A percentile compares a stretch with the other conserved stretches of the same genome.
Evolutionary conservation across 345 rosid species (phyloP).

Genomic region (Eucalyptus curtisii): DNA sequence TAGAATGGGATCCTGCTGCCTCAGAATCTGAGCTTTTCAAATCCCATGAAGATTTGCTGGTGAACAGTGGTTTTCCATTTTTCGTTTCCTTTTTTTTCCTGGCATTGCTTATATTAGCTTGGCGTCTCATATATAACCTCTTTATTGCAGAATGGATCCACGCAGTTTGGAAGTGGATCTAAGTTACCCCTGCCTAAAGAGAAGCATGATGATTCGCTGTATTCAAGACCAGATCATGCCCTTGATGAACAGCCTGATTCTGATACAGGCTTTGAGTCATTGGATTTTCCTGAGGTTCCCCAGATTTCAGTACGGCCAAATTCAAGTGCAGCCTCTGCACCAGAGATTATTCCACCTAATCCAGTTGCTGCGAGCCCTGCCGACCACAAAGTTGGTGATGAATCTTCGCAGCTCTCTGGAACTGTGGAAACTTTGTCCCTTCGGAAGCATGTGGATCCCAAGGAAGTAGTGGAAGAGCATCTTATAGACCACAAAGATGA

Average conservation of each 20-base stretch:
- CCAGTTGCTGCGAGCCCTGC: conserved; percentile 2
- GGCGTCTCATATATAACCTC: background rate
- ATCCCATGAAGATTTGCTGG: conserved; percentile 85
- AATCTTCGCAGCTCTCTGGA: conserved; percentile 11
- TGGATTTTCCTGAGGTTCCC: conserved; percentile 83
- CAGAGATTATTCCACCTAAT: conserved; percentile 8
- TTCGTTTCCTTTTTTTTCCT: background rate
- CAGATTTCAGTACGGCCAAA: conserved; percentile 27
- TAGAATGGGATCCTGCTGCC: conserved; percentile 91
- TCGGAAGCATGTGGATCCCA: conserved; percentile 17
- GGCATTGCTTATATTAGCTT: background rate
- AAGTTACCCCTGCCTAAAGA: conserved; percentile 59
- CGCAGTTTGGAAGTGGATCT: conserved; percentile 60
- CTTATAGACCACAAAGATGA: conserved; percentile 15
- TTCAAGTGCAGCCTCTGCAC: conserved; percentile 19
- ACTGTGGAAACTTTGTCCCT: conserved; percentile 6
- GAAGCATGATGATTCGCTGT: conserved; percentile 44
- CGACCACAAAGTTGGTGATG: conserved; percentile 1
- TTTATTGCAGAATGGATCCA: conserved; percentile 57
- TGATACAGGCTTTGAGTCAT: conserved; percentile 32
- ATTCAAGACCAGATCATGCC: conserved; percentile 11
- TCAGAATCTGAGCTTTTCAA: conserved; percentile 78
- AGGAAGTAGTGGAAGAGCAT: conserved; percentile 11
- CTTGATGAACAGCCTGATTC: conserved; percentile 35
- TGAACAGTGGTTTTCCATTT: conserved; percentile 10